Conservation (phyloP, 106 monocot genomes). For the Phalaenopsis aphrodite region DNA sequence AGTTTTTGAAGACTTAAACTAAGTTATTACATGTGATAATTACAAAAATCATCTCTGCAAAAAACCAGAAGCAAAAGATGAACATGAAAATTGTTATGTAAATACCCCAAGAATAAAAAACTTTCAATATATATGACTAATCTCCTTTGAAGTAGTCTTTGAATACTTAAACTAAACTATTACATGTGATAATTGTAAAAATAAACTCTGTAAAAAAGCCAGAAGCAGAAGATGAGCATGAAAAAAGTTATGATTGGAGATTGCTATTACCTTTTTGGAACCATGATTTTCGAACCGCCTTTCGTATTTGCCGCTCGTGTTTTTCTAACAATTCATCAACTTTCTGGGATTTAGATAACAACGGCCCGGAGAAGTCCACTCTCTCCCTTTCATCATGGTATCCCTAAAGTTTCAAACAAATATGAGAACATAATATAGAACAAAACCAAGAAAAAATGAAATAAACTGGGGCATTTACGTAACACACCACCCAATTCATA, state of each 20-base stretch:
- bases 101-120: no score
- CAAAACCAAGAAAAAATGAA: neutral
- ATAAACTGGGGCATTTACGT: neutral
- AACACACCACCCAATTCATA: no score
- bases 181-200: no score
- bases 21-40: no score
- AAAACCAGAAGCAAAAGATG: neutral
- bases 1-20: no score
- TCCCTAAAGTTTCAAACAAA: slow-evolving; percentile 16
- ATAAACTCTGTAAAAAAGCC: neutral
- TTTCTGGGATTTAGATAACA: slow-evolving; percentile 40
- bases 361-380: slow-evolving; percentile 65
- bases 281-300: slow-evolving; percentile 55
- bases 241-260: neutral
- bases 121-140: no score
- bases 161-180: no score
- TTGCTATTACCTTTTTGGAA: slow-evolving; percentile 44
- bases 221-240: neutral
- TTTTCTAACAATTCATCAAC: slow-evolving; percentile 54
- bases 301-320: slow-evolving; percentile 58
- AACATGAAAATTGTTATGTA: no score
- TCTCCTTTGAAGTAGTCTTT: no score
- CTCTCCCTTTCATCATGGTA: slow-evolving; percentile 39
- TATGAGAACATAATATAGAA: no score
- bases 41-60: no score